These are phyloP conservation scores for Alternaria rosae DNA, from an alignment of 2,329 filamentous ascomycete genomes.

Conservation along the genomic window DNA sequence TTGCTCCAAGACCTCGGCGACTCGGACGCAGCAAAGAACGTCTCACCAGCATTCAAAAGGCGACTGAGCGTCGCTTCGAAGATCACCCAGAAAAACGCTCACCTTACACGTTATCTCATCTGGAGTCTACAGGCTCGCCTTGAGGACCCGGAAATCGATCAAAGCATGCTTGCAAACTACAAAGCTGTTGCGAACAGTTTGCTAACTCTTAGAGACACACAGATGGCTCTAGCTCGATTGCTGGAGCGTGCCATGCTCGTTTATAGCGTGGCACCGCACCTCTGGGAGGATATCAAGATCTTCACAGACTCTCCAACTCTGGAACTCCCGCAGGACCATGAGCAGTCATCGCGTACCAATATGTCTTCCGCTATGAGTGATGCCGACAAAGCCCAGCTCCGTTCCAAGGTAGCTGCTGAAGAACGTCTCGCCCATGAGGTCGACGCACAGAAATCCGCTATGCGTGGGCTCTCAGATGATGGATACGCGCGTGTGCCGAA, in stretches of 20 bases:
- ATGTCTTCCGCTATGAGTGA: background rate
- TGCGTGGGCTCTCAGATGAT: conserved; percentile 41
- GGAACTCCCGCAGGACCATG: background rate
- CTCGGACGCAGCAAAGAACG: conserved; percentile 8
- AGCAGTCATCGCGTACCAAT: background rate
- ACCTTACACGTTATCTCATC: conserved; percentile 36
- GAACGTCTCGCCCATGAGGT: conserved; percentile 38
- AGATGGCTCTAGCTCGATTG: conserved; percentile 35
- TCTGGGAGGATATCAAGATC: conserved; percentile 12
- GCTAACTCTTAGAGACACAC: conserved; percentile 39
- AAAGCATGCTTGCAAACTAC: conserved; percentile 20
- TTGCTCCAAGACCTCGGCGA: conserved; percentile 18
- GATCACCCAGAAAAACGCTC: conserved; percentile 36
- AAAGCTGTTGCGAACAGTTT: conserved; percentile 35
- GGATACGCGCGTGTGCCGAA: conserved; percentile 31
- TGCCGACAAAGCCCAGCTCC: conserved; percentile 12
- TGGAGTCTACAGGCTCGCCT: conserved; percentile 40
- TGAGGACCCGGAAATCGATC: conserved; percentile 26
- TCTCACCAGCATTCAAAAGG: conserved; percentile 24
- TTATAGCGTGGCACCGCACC: conserved; percentile 26
- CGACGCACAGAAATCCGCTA: conserved; percentile 34
- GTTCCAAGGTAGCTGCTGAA: conserved; percentile 25
- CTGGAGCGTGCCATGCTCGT: conserved; percentile 33
- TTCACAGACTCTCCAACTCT: background rate
- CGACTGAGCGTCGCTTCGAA: conserved; percentile 33